phyloP scores from a whole-genome alignment of 371 early-diverging fungal genomes.

The Batkoa obscura region DNA sequence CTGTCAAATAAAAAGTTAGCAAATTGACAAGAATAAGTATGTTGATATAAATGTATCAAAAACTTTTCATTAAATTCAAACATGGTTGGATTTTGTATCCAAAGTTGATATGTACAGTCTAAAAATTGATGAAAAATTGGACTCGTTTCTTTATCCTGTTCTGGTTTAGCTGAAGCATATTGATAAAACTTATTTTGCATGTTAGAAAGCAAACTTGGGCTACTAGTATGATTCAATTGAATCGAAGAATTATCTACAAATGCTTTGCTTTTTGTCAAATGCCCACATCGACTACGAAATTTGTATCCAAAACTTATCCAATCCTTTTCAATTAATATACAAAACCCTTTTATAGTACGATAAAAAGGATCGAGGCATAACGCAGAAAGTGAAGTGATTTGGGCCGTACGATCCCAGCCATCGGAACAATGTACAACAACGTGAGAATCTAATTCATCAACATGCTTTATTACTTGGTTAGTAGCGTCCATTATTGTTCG shows the following conservation, averaged over 20 bases:
- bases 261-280: constrained; percentile 51
- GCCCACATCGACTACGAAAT: constrained; percentile 81
- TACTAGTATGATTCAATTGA: constrained; percentile 19
- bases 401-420: constrained; percentile 97
- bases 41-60: constrained; percentile 57
- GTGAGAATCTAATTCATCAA: constrained; percentile 54
- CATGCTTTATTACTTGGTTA: constrained; percentile 53
- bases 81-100: constrained; percentile 59
- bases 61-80: constrained; percentile 84
- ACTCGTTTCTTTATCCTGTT: constrained; percentile 55
- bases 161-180: constrained; percentile 4
- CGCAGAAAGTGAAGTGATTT: constrained; percentile 69
- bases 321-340: constrained; percentile 82
- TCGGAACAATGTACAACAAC: constrained; percentile 97
- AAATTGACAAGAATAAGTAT: constrained; percentile 77
- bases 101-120: constrained; percentile 83
- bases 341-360: constrained; percentile 80
- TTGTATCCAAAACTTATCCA: constrained; percentile 95
- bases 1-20: constrained; percentile 85
- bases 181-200: constrained; percentile 50
- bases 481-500: constrained; percentile 62
- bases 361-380: constrained; percentile 88
- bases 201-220: constrained; percentile 42
- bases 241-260: constrained; percentile 32
- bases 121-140: constrained; percentile 93